Base-by-base conservation (phyloP, 495 filamentous ascomycete species). In the Daldinia vernicosa region DNA sequence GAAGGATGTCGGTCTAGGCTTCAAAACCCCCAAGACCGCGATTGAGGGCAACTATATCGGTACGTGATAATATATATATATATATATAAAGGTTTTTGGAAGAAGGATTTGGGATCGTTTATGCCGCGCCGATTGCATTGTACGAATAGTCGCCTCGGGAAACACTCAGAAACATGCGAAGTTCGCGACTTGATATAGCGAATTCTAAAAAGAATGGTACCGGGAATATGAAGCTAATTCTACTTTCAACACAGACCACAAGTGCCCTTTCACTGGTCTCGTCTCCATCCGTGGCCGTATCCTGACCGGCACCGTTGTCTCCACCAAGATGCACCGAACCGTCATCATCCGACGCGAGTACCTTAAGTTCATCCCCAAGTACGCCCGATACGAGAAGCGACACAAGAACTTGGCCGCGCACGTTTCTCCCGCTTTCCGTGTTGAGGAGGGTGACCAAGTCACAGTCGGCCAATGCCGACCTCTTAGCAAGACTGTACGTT, bases 281-380 rank as follows among this genome's bases (percentile, higher is more conserved):
- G 94, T 98, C 78, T 97, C 93, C 75, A 98, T 98, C 88, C 95
- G 95, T 86, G 95, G 95, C 81, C 94, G 95, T 94, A 98, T 99
- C 91, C 88, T 99, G 73, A 97, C 95, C 79, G 95, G 95, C 79
- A 96, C 92, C 81, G 95, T 99, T 77, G 92, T 98, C 81, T 97
- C 94, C 71, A 99, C 96, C 82, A 98, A 98, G 91, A 98, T 98
- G 94, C 94, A 98, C 91, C 91, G 94, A 81, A 99, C 95, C 77
- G 88, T 98, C 80, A 89, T 98, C 88, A 97, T 99, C 89, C 96
- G 95, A 83, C 93, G 95, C 83, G 96, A 99, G 88, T 99, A 98
- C 88, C 94, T 99, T 74, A 95, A 98, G 89, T 98, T 92, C 89
- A 89, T 98, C 81, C 94, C 94, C 80, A 98, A 98, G 86, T 98